Evolutionary conservation across 2,329 filamentous ascomycete genomes (phyloP), one percentile per base, ranked within the genome.

Genomic region (Nemania sp.): DNA sequence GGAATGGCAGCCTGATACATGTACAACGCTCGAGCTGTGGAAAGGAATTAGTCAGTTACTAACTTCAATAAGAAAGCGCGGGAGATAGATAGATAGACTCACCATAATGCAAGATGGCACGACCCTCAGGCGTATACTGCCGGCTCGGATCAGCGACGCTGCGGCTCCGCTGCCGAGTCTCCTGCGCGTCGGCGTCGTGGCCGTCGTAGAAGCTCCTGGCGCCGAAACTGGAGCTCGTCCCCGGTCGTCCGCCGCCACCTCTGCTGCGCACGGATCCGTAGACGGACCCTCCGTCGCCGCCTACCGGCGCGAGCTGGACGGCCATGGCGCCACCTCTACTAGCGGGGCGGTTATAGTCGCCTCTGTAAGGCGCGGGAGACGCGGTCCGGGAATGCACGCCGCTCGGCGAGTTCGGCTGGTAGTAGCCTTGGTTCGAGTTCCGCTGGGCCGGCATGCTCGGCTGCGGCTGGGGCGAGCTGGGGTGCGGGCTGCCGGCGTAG

Each of bases 1-100:
- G 94, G 92, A 60, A 99, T 99, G 20, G 92, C 94, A 2, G 95
- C 92, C 72, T 90, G 87, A 75, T 99, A 99, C 80, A 91, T 87
- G 76, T 98, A 99, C 80, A 97, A 83, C 25, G 95, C 94, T 43
- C 94, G 90, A 56, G 95, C 95, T 98, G 10, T 40, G 2, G 20
- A 64, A 43, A 54, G 47, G n/a, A 45, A n/a, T n/a, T n/a, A n/a
- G n/a, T n/a, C n/a, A n/a, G n/a, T n/a, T n/a, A n/a, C n/a, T n/a
- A n/a, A n/a, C n/a, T n/a, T n/a, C n/a, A n/a, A n/a, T n/a, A n/a
- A n/a, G n/a, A n/a, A n/a, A n/a, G n/a, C n/a, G n/a, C n/a, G n/a
- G 17, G n/a, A 42, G n/a, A 4, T 29, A 29, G 25, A 3, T 29
- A 7, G 7, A 20, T 13, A 2, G 17, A 84, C 92, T 88, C 84